Evolutionary conservation across 1,139 yeast species (phyloP).

Genomic region (Pichia sp.): DNA sequence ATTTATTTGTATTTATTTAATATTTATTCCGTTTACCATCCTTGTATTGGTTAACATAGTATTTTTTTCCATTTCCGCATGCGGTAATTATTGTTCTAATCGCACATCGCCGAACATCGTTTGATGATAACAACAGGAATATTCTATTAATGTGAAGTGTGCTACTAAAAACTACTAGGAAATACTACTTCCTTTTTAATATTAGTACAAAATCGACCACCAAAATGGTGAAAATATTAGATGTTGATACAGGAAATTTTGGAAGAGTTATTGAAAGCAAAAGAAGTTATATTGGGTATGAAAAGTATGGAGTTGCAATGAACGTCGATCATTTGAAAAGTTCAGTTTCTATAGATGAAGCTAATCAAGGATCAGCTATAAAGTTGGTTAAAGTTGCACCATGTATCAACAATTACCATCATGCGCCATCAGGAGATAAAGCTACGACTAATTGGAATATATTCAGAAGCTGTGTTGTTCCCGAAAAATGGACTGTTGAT

Average conservation of each 20-base stretch:
- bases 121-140: too few relatives aligned
- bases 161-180: too few relatives aligned
- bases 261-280: constrained; percentile 12
- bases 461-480: constrained; percentile 75
- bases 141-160: too few relatives aligned
- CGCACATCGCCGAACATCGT: too few relatives aligned
- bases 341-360: constrained; percentile 42
- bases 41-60: too few relatives aligned
- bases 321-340: constrained; percentile 49
- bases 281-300: constrained; percentile 33
- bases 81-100: too few relatives aligned
- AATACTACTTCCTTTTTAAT: too few relatives aligned
- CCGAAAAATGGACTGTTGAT: constrained; percentile 56
- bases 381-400: constrained; percentile 73
- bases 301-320: constrained; percentile 47
- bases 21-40: too few relatives aligned
- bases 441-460: constrained; percentile 69
- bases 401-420: constrained; percentile 44
- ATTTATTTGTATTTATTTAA: too few relatives aligned
- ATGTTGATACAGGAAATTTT: constrained; percentile 8
- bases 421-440: constrained; percentile 40
- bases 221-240: constrained; percentile 13
- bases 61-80: too few relatives aligned
- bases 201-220: too few relatives aligned
- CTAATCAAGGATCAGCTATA: constrained; percentile 91